A percentile compares a stretch with the other conserved stretches of the same genome.
phyloP scores from a whole-genome alignment of 2,329 filamentous ascomycete species.

The Trichoderma aggressivum region DNA sequence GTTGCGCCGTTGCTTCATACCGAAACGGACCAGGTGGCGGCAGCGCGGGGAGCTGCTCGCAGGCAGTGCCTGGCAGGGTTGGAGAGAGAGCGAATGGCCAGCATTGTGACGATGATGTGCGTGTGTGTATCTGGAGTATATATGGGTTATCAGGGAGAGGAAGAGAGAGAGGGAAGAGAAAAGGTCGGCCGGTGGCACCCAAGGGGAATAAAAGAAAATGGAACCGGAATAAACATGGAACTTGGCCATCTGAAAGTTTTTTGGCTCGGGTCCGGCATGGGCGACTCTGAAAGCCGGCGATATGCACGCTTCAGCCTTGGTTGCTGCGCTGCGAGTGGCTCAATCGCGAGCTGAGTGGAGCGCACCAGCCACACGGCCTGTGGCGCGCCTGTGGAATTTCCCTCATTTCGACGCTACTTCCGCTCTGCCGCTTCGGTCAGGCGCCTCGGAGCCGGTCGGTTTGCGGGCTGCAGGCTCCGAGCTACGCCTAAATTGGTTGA shows the following conservation, averaged over 20 bases:
- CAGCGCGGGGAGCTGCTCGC: slow-evolving; percentile 61
- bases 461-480: slow-evolving; percentile 22
- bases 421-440: slow-evolving; percentile 22
- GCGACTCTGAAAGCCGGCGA: slow-evolving; percentile 22
- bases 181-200: slow-evolving; percentile 15
- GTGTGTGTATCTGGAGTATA: not conserved
- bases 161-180: slow-evolving; percentile 23
- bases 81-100: slow-evolving; percentile 75
- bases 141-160: slow-evolving; percentile 18
- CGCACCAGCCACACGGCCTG: slow-evolving; percentile 22
- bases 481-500: slow-evolving; percentile 18
- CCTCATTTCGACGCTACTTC: slow-evolving; percentile 17
- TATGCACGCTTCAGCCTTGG: slow-evolving; percentile 18
- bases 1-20: slow-evolving; percentile 24
- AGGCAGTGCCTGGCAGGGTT: slow-evolving; percentile 74
- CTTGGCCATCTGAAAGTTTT: slow-evolving; percentile 9
- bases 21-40: slow-evolving; percentile 39
- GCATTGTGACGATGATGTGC: slow-evolving; percentile 59
- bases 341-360: slow-evolving; percentile 4
- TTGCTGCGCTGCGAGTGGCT: slow-evolving; percentile 18
- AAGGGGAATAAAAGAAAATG: slow-evolving; percentile 20
- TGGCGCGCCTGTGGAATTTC: slow-evolving; percentile 22
- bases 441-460: slow-evolving; percentile 33
- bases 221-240: not conserved
- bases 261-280: slow-evolving; percentile 21